Percentiles rank a stretch among this genome's conserved stretches.
Conservation (phyloP, 495 filamentous ascomycete genomes). For the Annulohypoxylon moriforme region DNA sequence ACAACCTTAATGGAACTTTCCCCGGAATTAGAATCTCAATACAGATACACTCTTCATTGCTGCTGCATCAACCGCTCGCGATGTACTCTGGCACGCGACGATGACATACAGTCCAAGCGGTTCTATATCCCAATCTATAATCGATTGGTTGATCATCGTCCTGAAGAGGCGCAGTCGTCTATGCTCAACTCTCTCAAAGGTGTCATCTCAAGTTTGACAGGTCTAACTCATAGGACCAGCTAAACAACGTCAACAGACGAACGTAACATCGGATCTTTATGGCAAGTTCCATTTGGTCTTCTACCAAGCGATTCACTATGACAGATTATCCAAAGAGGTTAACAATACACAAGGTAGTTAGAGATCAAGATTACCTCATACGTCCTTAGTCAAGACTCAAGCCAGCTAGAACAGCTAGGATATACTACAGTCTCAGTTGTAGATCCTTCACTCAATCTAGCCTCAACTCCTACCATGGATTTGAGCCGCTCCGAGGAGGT, state of each 20-base stretch:
- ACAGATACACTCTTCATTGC: not conserved
- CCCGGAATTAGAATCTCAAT: not conserved
- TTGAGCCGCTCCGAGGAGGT: not conserved
- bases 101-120: conserved; percentile 30
- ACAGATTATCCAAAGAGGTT: not conserved
- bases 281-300: not conserved
- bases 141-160: conserved; percentile 33
- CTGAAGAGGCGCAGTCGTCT: conserved; percentile 20
- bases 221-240: not conserved
- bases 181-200: conserved; percentile 16
- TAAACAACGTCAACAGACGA: not conserved
- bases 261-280: conserved; percentile 30
- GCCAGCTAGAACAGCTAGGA: not conserved
- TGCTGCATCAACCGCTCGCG: not conserved
- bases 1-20: conserved; percentile 29
- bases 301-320: not conserved
- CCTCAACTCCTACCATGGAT: conserved; percentile 11
- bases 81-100: not conserved
- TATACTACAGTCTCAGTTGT: conserved; percentile 2
- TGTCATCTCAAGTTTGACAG: conserved; percentile 36
- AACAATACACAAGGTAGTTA: not conserved
- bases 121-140: conserved; percentile 7
- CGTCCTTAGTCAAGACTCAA: not conserved
- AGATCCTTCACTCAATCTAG: conserved; percentile 19
- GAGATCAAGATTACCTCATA: not conserved